Conservation (phyloP, 2,329 filamentous ascomycete genomes). For the Neurospora sp. region DNA sequence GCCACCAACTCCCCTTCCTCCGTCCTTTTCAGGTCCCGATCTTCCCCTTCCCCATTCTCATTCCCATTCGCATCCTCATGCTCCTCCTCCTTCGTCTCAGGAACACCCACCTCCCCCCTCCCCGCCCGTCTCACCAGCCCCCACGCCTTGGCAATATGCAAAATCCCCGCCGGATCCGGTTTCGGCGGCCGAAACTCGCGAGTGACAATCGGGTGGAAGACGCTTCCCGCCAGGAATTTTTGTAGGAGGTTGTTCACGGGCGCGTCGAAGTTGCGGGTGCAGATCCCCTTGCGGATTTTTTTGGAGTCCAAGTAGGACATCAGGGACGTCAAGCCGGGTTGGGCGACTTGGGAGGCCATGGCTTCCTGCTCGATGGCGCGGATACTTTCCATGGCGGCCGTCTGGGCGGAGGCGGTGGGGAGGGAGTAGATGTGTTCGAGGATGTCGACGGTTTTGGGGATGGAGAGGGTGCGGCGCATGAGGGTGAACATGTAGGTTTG, state of each 20-base stretch:
- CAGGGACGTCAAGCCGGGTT: slow-evolving; percentile 66
- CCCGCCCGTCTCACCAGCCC: slow-evolving; percentile 35
- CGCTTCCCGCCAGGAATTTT: slow-evolving; percentile 60
- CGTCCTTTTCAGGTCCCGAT: slow-evolving; percentile 11
- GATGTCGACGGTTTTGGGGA: slow-evolving; percentile 68
- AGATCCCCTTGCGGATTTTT: slow-evolving; percentile 67
- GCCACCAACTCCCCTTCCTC: slow-evolving; percentile 18
- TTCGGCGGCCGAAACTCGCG: slow-evolving; percentile 77
- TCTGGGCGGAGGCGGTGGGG: slow-evolving; percentile 46
- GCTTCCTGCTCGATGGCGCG: slow-evolving; percentile 69
- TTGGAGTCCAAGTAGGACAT: slow-evolving; percentile 54
- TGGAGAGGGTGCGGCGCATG: slow-evolving; percentile 70
- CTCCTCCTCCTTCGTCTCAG: slow-evolving; percentile 7
- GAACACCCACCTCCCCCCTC: slow-evolving; percentile 13
- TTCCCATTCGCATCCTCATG: slow-evolving; percentile 6
- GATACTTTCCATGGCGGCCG: slow-evolving; percentile 62
- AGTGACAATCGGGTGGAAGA: slow-evolving; percentile 74
- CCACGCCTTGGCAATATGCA: slow-evolving; percentile 77
- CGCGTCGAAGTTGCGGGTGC: slow-evolving; percentile 85
- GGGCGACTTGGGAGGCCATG: slow-evolving; percentile 71
- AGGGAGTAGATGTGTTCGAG: slow-evolving; percentile 78
- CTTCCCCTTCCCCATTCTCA: slow-evolving; percentile 13
- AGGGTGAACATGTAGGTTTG: slow-evolving; percentile 93
- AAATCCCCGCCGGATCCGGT: slow-evolving; percentile 76
- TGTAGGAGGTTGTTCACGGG: slow-evolving; percentile 66